Percentiles rank a stretch among this genome's conserved stretches.
Conservation (phyloP, 2,329 filamentous ascomycete species). For the Pyrenochaeta sp. region DNA sequence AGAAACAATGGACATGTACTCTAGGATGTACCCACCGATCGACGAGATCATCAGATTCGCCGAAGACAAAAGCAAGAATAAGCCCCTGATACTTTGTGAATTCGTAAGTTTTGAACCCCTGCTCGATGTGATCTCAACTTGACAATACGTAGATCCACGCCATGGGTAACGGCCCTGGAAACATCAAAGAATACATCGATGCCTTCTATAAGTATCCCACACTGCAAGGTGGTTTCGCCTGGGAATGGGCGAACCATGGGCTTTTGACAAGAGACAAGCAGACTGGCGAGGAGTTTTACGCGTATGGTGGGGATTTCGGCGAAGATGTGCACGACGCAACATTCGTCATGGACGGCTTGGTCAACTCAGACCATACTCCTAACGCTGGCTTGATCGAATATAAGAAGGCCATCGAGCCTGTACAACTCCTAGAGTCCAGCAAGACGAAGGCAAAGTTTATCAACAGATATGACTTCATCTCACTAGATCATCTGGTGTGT, state of each 20-base stretch:
- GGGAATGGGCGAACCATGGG: conserved; percentile 59
- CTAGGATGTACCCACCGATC: conserved; percentile 71
- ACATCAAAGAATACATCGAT: conserved; percentile 72
- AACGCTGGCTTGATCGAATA: conserved; percentile 54
- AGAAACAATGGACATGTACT: conserved; percentile 70
- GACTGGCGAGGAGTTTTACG: conserved; percentile 51
- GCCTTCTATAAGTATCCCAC: conserved; percentile 68
- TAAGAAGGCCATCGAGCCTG: conserved; percentile 56
- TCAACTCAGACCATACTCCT: conserved; percentile 53
- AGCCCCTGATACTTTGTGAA: conserved; percentile 68
- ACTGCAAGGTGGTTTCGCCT: conserved; percentile 68
- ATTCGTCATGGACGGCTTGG: conserved; percentile 57
- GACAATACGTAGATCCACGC: conserved; percentile 56
- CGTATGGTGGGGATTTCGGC: conserved; percentile 56
- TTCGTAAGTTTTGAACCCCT: conserved; percentile 45
- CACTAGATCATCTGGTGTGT: conserved; percentile 46
- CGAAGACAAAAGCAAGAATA: conserved; percentile 49
- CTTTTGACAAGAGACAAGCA: conserved; percentile 51
- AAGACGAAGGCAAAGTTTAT: conserved; percentile 38
- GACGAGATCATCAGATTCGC: conserved; percentile 60
- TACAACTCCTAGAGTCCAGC: conserved; percentile 41
- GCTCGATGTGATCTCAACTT: not conserved
- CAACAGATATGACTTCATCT: conserved; percentile 48
- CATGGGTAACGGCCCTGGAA: conserved; percentile 79
- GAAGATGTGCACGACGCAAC: conserved; percentile 53